Percentiles rank a stretch among this genome's conserved stretches.
phyloP scores from a whole-genome alignment of 2,329 filamentous ascomycete species.

The Sclerotinia nivalis region DNA sequence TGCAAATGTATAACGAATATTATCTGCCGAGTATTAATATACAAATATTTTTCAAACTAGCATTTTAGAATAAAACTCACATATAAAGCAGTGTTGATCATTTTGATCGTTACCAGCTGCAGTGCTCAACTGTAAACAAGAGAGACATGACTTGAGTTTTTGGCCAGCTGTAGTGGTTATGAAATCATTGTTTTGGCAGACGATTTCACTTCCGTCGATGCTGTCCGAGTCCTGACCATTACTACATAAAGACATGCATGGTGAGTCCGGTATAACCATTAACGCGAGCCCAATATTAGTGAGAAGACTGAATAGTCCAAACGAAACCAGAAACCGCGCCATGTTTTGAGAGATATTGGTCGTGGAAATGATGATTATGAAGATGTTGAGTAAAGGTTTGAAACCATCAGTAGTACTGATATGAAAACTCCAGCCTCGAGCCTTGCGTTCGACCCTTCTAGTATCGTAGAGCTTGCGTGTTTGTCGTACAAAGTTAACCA shows the following conservation, averaged over 20 bases:
- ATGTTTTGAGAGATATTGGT: not conserved
- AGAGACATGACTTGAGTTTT: conserved; percentile 37
- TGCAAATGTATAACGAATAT: conserved; percentile 37
- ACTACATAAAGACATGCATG: conserved; percentile 51
- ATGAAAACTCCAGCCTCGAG: not conserved
- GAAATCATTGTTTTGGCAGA: conserved; percentile 37
- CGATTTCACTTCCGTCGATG: conserved; percentile 50
- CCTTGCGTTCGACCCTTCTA: not conserved
- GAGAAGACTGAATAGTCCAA: conserved; percentile 5
- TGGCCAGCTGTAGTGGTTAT: conserved; percentile 30
- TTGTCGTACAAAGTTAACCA: not conserved
- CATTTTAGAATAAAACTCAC: conserved; percentile 30
- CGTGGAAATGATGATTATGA: not conserved
- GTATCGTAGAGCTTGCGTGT: not conserved
- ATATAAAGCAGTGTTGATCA: conserved; percentile 39
- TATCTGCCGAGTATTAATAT: conserved; percentile 32
- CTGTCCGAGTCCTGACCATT: conserved; percentile 41
- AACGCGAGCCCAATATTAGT: conserved; percentile 39
- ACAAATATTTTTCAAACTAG: not conserved
- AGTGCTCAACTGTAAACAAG: conserved; percentile 39
- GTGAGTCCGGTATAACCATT: conserved; percentile 53
- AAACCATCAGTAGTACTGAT: not conserved
- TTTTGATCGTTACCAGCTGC: conserved; percentile 29
- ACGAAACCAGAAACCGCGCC: not conserved
- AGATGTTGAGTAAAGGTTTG: not conserved